Evolutionary conservation across 2,329 filamentous ascomycete species (phyloP), one percentile per base, ranked within the genome.

Genomic region (Colletotrichum paranaense): DNA sequence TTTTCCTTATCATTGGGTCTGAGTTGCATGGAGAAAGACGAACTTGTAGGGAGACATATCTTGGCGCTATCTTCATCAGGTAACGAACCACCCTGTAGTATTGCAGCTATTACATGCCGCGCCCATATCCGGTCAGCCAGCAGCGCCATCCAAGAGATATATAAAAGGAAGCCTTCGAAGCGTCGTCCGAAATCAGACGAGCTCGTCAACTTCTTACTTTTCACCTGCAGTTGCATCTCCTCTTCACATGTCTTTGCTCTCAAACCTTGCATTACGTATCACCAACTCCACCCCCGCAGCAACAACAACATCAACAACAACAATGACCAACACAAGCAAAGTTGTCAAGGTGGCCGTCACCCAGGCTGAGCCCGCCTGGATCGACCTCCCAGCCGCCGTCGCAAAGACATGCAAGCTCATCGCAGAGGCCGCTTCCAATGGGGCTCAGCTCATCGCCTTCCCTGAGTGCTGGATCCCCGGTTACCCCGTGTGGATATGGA

Each of bases 341-440:
- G 74, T 26, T 14, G 74, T 77, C 16, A 71, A 80, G 42, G 85
- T 89, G 5, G 88, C 86, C 32, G 87, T 88, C 14, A 85, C 88
- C 0, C 90, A 92, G 77, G 86, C 87, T 6, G 90, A 92, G 78
- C 89, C 90, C 0, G 85, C 83, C 1, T 92, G 90, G 89, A 83
- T 92, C 8, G 88, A 92, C 76, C 84, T 92, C 2, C 81, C 86
- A 8, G 86, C 79, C 0, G 84, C 85, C 2, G 86, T 92, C 1
- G 78, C 84, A 1, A 92, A 92, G 78, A 91, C 90, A 8, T 87
- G 88, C 76, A 77, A 80, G 0, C 82, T 92, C 63, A 91, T 92
- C 75, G 79, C 83, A 49, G 86, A 90, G 76, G 91, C 91, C 1
- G 87, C 87, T 1, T 75, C 80, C 5, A 85, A 88, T 56, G 87